These are phyloP conservation scores for Yarrowia sp. DNA, from an alignment of 805 yeast genomes.

Conservation along the genomic window DNA sequence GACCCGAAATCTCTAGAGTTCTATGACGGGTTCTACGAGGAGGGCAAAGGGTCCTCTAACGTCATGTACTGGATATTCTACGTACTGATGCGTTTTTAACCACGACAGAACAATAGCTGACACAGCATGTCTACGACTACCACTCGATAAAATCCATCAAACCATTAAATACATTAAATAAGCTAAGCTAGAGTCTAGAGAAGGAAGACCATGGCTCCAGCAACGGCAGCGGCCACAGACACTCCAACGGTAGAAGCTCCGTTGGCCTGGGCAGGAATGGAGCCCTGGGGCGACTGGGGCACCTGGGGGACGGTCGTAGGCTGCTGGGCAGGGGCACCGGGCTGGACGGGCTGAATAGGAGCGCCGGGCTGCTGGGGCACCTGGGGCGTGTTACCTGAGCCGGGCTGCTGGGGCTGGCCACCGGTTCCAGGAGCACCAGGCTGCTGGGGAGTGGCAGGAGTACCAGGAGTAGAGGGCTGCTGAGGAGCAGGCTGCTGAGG, in stretches of 20 bases:
- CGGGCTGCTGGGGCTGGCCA: background rate
- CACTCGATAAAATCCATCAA: background rate
- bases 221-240: slow-evolving; percentile 34
- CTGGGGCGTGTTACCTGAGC: background rate
- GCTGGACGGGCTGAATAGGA: slow-evolving; percentile 7
- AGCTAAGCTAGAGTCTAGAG: slow-evolving; percentile 1
- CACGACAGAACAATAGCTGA: too few relatives aligned
- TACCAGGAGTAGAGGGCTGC: background rate
- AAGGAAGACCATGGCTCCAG: slow-evolving; percentile 34
- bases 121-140: too few relatives aligned
- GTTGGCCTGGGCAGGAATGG: slow-evolving; percentile 31
- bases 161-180: slow-evolving; percentile 21
- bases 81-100: too few relatives aligned
- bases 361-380: slow-evolving; percentile 3
- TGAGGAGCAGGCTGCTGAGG: slow-evolving; percentile 3
- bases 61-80: too few relatives aligned
- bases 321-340: slow-evolving; percentile 6
- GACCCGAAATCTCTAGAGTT: too few relatives aligned
- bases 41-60: too few relatives aligned
- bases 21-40: too few relatives aligned
- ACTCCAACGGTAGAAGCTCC: slow-evolving; percentile 15
- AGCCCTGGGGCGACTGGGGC: slow-evolving; percentile 25
- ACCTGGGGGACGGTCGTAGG: slow-evolving; percentile 16
- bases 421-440: background rate
- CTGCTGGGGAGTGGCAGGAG: slow-evolving; percentile 1